phyloP scores from a whole-genome alignment of 805 yeast species.

The Candida parachauliodes region DNA sequence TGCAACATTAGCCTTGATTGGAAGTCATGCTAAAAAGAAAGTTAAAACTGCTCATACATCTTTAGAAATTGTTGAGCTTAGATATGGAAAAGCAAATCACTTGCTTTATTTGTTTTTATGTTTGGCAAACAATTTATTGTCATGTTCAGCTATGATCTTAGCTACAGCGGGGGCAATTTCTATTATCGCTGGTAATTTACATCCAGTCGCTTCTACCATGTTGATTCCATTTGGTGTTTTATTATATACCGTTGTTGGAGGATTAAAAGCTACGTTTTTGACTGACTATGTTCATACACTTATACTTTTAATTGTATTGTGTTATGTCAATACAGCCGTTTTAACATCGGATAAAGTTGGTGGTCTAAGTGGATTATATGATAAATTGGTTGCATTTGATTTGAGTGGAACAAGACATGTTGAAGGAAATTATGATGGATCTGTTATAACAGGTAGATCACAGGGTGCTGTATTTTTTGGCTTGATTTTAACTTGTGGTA shows the following conservation, averaged over 20 bases:
- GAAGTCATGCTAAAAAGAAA: constrained; percentile 25
- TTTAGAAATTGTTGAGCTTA: constrained; percentile 25
- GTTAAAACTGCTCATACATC: constrained; percentile 26
- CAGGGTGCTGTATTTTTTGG: constrained; percentile 33
- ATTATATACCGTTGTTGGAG: constrained; percentile 48
- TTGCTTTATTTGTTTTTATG: constrained; percentile 22
- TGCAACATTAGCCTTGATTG: constrained; percentile 21
- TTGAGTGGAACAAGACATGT: constrained; percentile 17
- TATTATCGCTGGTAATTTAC: constrained; percentile 24
- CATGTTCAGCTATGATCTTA: constrained; percentile 25
- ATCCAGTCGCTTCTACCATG: constrained; percentile 25
- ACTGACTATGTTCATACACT: constrained; percentile 40
- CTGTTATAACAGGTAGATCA: constrained; percentile 34
- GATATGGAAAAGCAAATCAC: constrained; percentile 24
- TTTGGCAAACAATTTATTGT: constrained; percentile 21
- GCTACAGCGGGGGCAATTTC: constrained; percentile 27
- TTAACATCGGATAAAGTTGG: constrained; percentile 23
- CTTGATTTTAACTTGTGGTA: constrained; percentile 31
- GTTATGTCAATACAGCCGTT: constrained; percentile 24
- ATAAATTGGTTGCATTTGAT: constrained; percentile 16
- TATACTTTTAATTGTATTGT: constrained; percentile 21
- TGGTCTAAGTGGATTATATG: constrained; percentile 26
- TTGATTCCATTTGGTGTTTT: constrained; percentile 36
- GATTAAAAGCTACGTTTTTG: constrained; percentile 48
- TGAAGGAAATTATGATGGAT: constrained; percentile 32